These are phyloP conservation scores for Ceratobasidium theobromae DNA, from an alignment of 1,284 basidiomycete genomes.

Conservation along the genomic window DNA sequence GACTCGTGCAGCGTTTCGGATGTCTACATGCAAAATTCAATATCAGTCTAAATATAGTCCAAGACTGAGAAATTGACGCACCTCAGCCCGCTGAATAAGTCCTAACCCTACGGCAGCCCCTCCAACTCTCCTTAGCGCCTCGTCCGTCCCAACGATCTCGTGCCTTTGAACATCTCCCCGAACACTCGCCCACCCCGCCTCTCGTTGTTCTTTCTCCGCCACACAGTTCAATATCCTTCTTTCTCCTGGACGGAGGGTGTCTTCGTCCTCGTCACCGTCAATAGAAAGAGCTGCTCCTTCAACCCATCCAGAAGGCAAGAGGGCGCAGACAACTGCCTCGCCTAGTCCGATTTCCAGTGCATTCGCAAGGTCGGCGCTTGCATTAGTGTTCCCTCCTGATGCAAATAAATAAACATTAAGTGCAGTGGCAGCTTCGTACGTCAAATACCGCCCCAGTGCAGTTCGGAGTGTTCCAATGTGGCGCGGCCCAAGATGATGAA, in stretches of 20 bases:
- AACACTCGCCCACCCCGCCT: constrained; percentile 40
- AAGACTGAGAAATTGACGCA: constrained; percentile 46
- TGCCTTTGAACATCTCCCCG: constrained; percentile 64
- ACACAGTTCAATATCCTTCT: constrained; percentile 21
- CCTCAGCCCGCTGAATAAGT: constrained; percentile 76
- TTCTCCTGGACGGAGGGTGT: constrained; percentile 11
- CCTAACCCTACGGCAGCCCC: constrained; percentile 76
- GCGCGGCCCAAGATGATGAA: constrained; percentile 74
- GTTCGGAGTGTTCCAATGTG: constrained; percentile 71
- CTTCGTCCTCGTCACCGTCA: neutral
- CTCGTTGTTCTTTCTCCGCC: constrained; percentile 16
- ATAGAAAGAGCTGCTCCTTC: neutral
- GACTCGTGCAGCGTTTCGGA: constrained; percentile 68
- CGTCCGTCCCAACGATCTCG: constrained; percentile 67
- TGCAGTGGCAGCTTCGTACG: constrained; percentile 75
- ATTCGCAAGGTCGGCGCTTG: constrained; percentile 43
- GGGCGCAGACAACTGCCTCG: constrained; percentile 52
- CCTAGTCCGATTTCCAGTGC: constrained; percentile 54
- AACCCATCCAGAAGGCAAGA: constrained; percentile 46
- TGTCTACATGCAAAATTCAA: neutral
- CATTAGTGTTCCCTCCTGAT: constrained; percentile 38
- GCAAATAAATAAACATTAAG: constrained; percentile 64
- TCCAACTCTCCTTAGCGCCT: constrained; percentile 79
- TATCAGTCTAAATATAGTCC: neutral
- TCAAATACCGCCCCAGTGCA: constrained; percentile 66